phyloP scores from a whole-genome alignment of 2,329 filamentous ascomycete species.

The Cryphonectria radicalis region DNA sequence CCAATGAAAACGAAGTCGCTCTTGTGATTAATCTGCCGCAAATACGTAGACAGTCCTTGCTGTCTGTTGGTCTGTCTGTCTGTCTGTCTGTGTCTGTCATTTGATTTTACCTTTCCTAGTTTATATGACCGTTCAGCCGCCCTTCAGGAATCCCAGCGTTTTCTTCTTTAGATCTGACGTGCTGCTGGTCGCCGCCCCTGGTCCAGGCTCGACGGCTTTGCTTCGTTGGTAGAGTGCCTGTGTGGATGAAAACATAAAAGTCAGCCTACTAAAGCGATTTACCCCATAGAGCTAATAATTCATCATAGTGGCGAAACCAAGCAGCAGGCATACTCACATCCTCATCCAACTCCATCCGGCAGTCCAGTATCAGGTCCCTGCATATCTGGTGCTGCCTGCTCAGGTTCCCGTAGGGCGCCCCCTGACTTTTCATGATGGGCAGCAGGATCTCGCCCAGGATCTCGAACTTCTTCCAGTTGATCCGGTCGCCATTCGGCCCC shows the following conservation, averaged over 20 bases:
- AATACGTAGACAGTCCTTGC: background rate
- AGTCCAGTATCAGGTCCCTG: conserved; percentile 77
- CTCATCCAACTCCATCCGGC: conserved; percentile 80
- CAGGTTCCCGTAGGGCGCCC: conserved; percentile 76
- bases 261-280: conserved; percentile 12
- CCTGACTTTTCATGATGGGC: conserved; percentile 89
- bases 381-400: conserved; percentile 67
- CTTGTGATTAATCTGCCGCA: conserved; percentile 2
- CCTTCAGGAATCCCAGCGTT: conserved; percentile 27
- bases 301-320: no score
- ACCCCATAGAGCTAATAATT: background rate
- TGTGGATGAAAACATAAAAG: background rate
- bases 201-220: conserved; percentile 27
- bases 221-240: conserved; percentile 30
- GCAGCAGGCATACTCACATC: conserved; percentile 66
- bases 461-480: conserved; percentile 99
- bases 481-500: conserved; percentile 70
- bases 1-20: background rate
- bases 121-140: conserved; percentile 3
- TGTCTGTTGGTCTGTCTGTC: background rate
- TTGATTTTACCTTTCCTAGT: background rate
- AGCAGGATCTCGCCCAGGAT: conserved; percentile 91
- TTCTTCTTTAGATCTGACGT: conserved; percentile 28
- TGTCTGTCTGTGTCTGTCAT: background rate
- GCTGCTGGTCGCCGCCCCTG: conserved; percentile 21